Evolutionary conservation across 2,329 filamentous ascomycete genomes (phyloP).

Genomic region (Stylonectria norvegica): DNA sequence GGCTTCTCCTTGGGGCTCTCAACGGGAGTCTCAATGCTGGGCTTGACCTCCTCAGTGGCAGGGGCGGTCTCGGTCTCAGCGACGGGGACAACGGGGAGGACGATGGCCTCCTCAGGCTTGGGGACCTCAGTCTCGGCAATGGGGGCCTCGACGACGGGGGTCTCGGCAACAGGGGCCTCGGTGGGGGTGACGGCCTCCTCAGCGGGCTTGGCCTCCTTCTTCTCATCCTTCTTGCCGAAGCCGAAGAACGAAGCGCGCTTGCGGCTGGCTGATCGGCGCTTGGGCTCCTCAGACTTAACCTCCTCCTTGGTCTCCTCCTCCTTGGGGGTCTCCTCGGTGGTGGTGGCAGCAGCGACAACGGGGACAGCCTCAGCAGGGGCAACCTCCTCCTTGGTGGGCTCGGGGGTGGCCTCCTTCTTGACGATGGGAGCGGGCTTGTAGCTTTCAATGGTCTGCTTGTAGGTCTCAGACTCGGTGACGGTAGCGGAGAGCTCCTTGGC

Average conservation of each 20-base stretch:
- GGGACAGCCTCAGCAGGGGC: constrained; percentile 11
- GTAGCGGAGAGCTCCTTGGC: constrained; percentile 75
- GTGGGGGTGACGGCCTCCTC: constrained; percentile 40
- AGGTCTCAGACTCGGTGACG: constrained; percentile 75
- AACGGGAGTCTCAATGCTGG: constrained; percentile 34
- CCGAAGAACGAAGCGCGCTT: constrained; percentile 66
- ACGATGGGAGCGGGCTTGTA: constrained; percentile 48
- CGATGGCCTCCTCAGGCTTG: constrained; percentile 31
- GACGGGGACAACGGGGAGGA: constrained; percentile 35
- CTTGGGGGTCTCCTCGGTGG: constrained; percentile 34
- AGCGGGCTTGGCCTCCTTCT: constrained; percentile 44
- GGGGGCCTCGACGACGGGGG: constrained; percentile 23
- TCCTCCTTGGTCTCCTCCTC: constrained; percentile 44
- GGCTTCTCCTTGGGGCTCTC: constrained; percentile 46
- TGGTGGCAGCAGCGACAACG: constrained; percentile 17
- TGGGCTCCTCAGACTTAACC: constrained; percentile 55
- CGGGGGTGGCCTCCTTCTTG: constrained; percentile 43
- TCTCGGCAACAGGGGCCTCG: constrained; percentile 28
- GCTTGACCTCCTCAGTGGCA: constrained; percentile 32
- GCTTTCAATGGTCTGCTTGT: constrained; percentile 81
- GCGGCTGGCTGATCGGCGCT: constrained; percentile 61
- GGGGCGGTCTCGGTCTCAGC: constrained; percentile 36
- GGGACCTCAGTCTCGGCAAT: constrained; percentile 24
- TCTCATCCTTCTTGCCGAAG: constrained; percentile 55
- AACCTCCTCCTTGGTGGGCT: constrained; percentile 34